phyloP scores from a whole-genome alignment of 805 yeast genomes.

The Lipomyces mesembrius region DNA sequence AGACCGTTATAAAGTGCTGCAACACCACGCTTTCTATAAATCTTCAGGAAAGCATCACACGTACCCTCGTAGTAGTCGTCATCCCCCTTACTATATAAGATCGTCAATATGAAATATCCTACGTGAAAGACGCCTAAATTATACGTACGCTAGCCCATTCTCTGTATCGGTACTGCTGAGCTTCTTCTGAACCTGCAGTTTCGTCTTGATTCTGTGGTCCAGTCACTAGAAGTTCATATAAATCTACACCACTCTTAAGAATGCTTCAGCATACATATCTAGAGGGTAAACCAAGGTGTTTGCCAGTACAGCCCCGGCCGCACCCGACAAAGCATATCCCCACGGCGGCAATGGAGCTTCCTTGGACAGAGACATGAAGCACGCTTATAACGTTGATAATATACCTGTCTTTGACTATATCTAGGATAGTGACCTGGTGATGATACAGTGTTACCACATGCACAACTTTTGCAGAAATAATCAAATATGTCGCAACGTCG shows the following conservation, averaged over 20 bases:
- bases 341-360: slow-evolving; percentile 53
- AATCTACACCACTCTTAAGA: neutral
- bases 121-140: neutral
- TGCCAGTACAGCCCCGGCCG: slow-evolving; percentile 79
- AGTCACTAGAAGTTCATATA: neutral
- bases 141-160: slow-evolving; percentile 14
- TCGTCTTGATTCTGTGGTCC: slow-evolving; percentile 16
- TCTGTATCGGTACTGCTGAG: slow-evolving; percentile 19
- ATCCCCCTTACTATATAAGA: neutral
- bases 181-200: slow-evolving; percentile 35
- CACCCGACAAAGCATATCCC: slow-evolving; percentile 82
- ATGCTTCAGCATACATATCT: slow-evolving; percentile 53
- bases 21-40: slow-evolving; percentile 62
- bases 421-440: neutral
- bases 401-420: neutral
- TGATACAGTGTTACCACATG: neutral
- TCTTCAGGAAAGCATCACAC: slow-evolving; percentile 63
- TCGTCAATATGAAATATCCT: neutral
- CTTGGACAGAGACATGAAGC: slow-evolving; percentile 24
- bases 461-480: neutral
- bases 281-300: slow-evolving; percentile 80
- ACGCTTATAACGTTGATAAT: neutral
- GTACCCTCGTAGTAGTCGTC: slow-evolving; percentile 56
- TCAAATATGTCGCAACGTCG: neutral
- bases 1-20: slow-evolving; percentile 76